Evolutionary conservation across 2,329 filamentous ascomycete genomes (phyloP), one percentile per base, ranked within the genome.

Genomic region (Metarhizium guizhouense): DNA sequence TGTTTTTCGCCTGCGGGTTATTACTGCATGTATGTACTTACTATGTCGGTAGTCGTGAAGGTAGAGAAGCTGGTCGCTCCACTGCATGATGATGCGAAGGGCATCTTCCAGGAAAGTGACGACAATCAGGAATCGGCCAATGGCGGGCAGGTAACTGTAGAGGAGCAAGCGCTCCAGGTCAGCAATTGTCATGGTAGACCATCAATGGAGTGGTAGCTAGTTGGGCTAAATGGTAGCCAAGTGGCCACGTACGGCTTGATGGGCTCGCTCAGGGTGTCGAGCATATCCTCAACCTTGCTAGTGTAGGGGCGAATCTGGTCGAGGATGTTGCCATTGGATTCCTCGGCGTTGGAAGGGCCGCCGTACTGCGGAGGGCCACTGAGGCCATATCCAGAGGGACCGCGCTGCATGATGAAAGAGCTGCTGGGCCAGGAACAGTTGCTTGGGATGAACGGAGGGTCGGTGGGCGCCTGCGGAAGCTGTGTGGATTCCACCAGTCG

Each of bases 31-130:
- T 30, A 16, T 14, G 7, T n/a, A 48, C 88, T 75, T 87, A 97
- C 93, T 96, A 72, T 90, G 82, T 69, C 93, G 83, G 79, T 95
- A 97, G 66, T 96, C 89, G 70, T 88, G 86, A 54, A 99, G 84
- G 72, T 97, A 99, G 58, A 88, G 79, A 58, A 99, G 82, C 78
- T 99, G 94, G 71, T 97, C 94, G 69, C 71, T 85, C 92, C 94
- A 99, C 84, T 99, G 94, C 63, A 94, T 99, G 65, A 97, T 79
- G 74, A 99, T 99, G 70, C 94, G 85, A 60, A 99, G 78, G 52
- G 92, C 90, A 77, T 99, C 94, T 74, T 99, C 94, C 64, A 99
- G 80, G 76, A 99, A 99, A 59, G 94, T 99, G 54, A 97, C 94
- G 56, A 99, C 94, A 65, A 99, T 99, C 63, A 99, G 76, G 74